A percentile compares a stretch with the other conserved stretches of the same genome.
Conservation (phyloP, 192 early-diverging fungal species). For the Rhizoclosmatium sp. region DNA sequence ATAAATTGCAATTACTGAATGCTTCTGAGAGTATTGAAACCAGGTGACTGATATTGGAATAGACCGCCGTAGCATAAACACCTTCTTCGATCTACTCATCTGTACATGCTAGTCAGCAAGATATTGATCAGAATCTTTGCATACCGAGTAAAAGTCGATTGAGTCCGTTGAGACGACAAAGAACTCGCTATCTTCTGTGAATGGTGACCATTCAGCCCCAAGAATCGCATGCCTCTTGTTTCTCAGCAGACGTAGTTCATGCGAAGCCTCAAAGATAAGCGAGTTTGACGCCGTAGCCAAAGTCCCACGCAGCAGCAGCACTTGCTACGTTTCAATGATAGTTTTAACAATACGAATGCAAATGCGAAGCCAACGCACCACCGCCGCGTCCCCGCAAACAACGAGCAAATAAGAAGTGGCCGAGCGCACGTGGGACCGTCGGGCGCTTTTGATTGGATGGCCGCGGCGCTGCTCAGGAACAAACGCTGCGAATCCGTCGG, state of each 20-base stretch:
- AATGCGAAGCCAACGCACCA: too few species aligned
- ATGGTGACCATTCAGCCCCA: slow-evolving; percentile 36
- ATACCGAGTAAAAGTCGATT: slow-evolving; percentile 43
- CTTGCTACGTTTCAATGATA: too few species aligned
- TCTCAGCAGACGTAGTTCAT: background rate
- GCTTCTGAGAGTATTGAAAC: slow-evolving; percentile 27
- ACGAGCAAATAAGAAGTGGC: too few species aligned
- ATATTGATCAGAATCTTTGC: background rate
- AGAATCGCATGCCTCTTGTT: slow-evolving; percentile 36
- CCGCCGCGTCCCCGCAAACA: too few species aligned
- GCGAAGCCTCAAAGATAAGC: slow-evolving; percentile 32
- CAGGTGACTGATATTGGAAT: slow-evolving; percentile 17
- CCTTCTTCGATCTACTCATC: slow-evolving; percentile 31
- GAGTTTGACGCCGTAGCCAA: background rate
- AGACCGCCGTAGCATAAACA: slow-evolving; percentile 19
- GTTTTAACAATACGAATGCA: too few species aligned
- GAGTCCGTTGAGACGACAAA: slow-evolving; percentile 32
- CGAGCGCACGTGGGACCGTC: too few species aligned
- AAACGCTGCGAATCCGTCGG: too few species aligned
- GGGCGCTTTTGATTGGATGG: too few species aligned
- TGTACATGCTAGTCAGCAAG: background rate
- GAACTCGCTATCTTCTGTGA: slow-evolving; percentile 23
- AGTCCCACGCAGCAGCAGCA: too few species aligned
- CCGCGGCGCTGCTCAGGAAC: too few species aligned
- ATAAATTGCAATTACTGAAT: slow-evolving; percentile 29